Conservation (phyloP, 345 rosid genomes). For the Populus simonii region DNA sequence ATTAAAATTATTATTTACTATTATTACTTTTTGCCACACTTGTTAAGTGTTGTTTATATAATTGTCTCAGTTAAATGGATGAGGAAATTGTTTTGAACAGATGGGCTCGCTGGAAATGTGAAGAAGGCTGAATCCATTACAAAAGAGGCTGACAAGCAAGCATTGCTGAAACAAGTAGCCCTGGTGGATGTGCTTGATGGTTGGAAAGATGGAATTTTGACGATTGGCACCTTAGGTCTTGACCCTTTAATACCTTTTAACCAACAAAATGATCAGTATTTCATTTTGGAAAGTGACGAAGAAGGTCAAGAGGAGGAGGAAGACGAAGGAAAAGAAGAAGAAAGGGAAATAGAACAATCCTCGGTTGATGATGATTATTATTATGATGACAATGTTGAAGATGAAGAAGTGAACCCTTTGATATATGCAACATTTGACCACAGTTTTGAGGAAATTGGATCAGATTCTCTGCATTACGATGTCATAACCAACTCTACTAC, state of each 20-base stretch:
- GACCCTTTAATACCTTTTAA: constrained; percentile 46
- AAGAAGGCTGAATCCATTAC: constrained; percentile 50
- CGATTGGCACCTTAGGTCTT: constrained; percentile 86
- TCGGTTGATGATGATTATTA: background rate
- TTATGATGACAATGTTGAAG: constrained; percentile 26
- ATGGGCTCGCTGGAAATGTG: constrained; percentile 44
- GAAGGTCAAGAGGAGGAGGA: constrained; percentile 21
- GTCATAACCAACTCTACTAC: constrained; percentile 8
- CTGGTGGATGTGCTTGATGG: constrained; percentile 65
- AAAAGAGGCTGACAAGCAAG: constrained; percentile 52
- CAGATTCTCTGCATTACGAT: background rate
- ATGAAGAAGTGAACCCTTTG: constrained; percentile 62
- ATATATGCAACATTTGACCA: constrained; percentile 40
- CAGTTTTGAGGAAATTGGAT: constrained; percentile 14
- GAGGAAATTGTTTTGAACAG: constrained; percentile 22
- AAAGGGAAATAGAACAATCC: constrained; percentile 9
- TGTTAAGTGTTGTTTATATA: background rate
- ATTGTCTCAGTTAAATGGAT: background rate
- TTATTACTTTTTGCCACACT: background rate
- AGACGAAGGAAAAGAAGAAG: constrained; percentile 17
- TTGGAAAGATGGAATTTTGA: constrained; percentile 78
- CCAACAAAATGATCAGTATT: constrained; percentile 32
- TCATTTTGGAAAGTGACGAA: constrained; percentile 25
- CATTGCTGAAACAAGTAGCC: constrained; percentile 63
- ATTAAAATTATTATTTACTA: background rate